Evolutionary conservation across 306 rosid genomes (phyloP).

Genomic region (Begonia masoniana): DNA sequence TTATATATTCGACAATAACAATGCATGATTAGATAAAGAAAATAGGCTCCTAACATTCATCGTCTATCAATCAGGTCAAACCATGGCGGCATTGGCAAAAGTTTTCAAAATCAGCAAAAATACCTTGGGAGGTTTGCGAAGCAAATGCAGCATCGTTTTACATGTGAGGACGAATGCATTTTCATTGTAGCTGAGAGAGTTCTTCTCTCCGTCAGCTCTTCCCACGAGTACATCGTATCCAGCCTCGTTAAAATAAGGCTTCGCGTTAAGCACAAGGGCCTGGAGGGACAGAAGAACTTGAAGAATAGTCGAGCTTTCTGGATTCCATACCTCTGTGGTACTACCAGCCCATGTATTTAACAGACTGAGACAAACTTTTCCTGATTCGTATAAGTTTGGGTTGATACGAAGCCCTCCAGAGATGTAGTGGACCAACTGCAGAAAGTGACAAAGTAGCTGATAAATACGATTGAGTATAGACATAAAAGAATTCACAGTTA

Average conservation of each 20-base stretch:
- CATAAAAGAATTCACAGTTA: no score
- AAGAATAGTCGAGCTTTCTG: constrained; percentile 63
- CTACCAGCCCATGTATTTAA: constrained; percentile 84
- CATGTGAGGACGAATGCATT: constrained; percentile 81
- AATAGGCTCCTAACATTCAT: no score
- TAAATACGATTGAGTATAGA: no score
- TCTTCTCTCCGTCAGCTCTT: constrained; percentile 85
- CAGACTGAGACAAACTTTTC: constrained; percentile 90
- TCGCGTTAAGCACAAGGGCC: constrained; percentile 94
- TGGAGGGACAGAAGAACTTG: constrained; percentile 96
- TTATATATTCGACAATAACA: no score
- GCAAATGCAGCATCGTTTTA: constrained; percentile 64
- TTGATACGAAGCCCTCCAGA: constrained; percentile 85
- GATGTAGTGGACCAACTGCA: constrained; percentile 76
- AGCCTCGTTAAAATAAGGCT: constrained; percentile 96
- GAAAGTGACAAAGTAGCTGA: constrained; percentile 8
- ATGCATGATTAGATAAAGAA: no score
- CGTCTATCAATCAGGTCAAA: no score
- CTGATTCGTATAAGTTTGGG: constrained; percentile 89
- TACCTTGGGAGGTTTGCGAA: constrained; percentile 75
- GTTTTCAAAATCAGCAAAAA: constrained; percentile 7
- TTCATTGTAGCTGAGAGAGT: constrained; percentile 85
- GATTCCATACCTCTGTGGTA: constrained; percentile 74
- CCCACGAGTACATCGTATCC: constrained; percentile 89
- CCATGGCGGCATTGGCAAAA: background rate